A percentile compares a stretch with the other conserved stretches of the same genome.
Conservation (phyloP, 73 alveolate genomes). For the Paramecium tetraurelia region DNA sequence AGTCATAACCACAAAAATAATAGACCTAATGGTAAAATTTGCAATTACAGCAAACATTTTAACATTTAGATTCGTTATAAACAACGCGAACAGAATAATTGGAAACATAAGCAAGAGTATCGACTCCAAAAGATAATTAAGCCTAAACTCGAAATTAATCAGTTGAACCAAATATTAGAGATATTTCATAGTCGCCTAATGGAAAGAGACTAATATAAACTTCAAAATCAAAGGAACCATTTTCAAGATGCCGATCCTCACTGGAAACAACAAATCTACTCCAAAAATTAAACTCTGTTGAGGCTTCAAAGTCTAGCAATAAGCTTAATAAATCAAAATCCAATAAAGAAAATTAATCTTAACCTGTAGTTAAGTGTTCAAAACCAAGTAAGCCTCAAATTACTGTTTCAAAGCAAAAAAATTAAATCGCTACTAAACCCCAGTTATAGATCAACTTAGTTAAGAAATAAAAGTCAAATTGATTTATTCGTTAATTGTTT, state of each 20-base stretch:
- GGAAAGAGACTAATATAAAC: conserved; percentile 11
- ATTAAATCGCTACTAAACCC: background rate
- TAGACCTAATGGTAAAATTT: background rate
- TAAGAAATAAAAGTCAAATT: background rate
- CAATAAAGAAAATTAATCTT: background rate
- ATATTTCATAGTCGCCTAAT: background rate
- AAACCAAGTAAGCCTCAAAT: conserved; percentile 6
- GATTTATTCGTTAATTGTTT: background rate
- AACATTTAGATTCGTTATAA: background rate
- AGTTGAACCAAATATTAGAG: conserved; percentile 4
- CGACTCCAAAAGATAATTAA: background rate
- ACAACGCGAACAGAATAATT: background rate
- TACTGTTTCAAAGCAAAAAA: background rate
- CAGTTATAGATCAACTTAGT: background rate
- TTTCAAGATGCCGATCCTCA: conserved; percentile 3
- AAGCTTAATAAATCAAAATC: background rate
- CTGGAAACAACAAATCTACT: background rate
- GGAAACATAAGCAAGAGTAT: background rate
- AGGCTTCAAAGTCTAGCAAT: background rate
- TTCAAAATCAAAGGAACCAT: conserved; percentile 22
- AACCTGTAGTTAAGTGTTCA: background rate
- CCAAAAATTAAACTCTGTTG: background rate
- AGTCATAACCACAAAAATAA: background rate
- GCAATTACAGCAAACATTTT: background rate
- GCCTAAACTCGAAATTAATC: background rate